phyloP scores from a whole-genome alignment of 2,329 filamentous ascomycete species.

The Trichoderma brevicompactum region DNA sequence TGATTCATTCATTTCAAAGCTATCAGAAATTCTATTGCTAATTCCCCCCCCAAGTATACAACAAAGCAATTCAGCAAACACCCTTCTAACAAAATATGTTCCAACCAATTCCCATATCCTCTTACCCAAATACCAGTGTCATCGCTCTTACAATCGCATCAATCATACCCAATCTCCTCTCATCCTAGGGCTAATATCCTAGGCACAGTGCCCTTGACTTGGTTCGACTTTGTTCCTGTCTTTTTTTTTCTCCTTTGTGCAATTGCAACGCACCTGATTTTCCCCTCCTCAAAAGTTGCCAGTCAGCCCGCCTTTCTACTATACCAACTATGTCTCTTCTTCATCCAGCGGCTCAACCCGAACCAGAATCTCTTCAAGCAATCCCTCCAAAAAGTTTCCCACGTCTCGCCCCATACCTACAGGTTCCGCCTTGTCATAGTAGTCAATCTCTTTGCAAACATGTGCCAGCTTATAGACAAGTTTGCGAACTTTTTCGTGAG shows the following conservation, averaged over 20 bases:
- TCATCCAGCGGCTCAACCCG: conserved; percentile 87
- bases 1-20: conserved; percentile 8
- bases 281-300: not conserved
- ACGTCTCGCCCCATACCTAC: conserved; percentile 95
- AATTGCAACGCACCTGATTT: conserved; percentile 8
- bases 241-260: not conserved
- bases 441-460: conserved; percentile 87
- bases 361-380: conserved; percentile 92
- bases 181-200: not conserved
- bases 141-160: conserved; percentile 18
- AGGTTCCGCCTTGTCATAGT: conserved; percentile 81
- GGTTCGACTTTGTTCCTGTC: not conserved
- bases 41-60: conserved; percentile 1
- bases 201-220: not conserved
- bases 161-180: not conserved
- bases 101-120: conserved; percentile 2
- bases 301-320: not conserved
- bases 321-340: conserved; percentile 50
- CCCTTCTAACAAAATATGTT: conserved; percentile 2
- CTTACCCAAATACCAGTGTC: conserved; percentile 11
- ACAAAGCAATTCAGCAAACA: conserved; percentile 1
- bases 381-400: conserved; percentile 83
- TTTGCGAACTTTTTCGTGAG: conserved; percentile 81
- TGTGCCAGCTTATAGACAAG: conserved; percentile 82
- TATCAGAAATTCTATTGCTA: conserved; percentile 21